A percentile compares a stretch with the other conserved stretches of the same genome.
Evolutionary conservation across 768 basidiomycete species (phyloP).

Genomic region (Gymnopilus dilepis): DNA sequence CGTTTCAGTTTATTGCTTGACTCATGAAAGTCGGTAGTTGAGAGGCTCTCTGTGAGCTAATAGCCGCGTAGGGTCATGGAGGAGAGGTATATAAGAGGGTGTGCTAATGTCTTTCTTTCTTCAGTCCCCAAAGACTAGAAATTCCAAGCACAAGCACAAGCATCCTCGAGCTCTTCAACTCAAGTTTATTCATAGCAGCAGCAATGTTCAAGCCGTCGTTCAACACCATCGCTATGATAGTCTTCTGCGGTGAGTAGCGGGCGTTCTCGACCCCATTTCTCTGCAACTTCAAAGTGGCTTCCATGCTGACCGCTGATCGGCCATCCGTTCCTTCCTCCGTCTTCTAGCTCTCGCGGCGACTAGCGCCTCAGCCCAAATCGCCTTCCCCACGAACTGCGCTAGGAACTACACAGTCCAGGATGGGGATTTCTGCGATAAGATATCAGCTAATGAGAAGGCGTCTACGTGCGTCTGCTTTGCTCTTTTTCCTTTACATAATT

Average conservation of each 20-base stretch:
- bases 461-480: constrained; percentile 42
- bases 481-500: background rate
- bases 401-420: constrained; percentile 52
- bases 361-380: constrained; percentile 7
- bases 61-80: background rate
- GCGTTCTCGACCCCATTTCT: background rate
- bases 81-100: constrained; percentile 1
- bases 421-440: constrained; percentile 60
- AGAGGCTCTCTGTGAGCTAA: background rate
- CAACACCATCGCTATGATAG: background rate
- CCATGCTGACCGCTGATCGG: background rate
- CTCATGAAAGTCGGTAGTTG: background rate
- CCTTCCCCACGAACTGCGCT: constrained; percentile 39
- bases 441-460: constrained; percentile 47
- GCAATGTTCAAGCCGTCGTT: constrained; percentile 1
- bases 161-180: no score
- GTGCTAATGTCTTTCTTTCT: background rate
- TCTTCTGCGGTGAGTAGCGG: constrained; percentile 3
- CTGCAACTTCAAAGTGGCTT: background rate
- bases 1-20: background rate
- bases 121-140: background rate
- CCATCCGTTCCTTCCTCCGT: background rate
- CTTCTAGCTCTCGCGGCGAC: background rate
- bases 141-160: background rate
- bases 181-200: no score